Evolutionary conservation across 169 alveolate genomes (phyloP).

Genomic region (Ichthyophthirius multifiliis): DNA sequence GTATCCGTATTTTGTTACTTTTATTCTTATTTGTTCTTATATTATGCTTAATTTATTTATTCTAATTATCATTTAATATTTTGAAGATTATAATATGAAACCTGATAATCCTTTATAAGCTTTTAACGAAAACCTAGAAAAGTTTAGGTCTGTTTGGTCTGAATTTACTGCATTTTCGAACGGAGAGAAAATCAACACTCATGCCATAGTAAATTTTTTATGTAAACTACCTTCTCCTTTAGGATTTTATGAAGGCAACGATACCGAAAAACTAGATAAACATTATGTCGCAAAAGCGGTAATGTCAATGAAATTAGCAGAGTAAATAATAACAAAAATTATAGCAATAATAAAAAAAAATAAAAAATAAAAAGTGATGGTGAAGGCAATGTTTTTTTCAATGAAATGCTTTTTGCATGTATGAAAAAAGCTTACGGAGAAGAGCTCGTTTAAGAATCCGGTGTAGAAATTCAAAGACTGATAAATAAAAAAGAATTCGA

Average conservation of each 20-base stretch:
- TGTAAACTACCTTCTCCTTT: background rate
- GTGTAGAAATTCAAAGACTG: background rate
- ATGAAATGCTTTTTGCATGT: constrained; percentile 4
- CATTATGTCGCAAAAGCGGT: background rate
- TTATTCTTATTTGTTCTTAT: constrained; percentile 39
- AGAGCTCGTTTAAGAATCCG: background rate
- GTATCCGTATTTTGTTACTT: constrained; percentile 29
- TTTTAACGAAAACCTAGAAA: constrained; percentile 58
- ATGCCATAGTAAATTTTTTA: background rate
- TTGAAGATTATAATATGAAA: constrained; percentile 71
- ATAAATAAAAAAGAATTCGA: background rate
- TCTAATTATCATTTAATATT: constrained; percentile 74
- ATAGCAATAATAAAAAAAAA: too few relatives aligned
- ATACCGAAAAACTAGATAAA: background rate
- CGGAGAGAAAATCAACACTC: constrained; percentile 31
- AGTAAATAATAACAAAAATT: too few relatives aligned
- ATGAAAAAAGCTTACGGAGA: constrained; percentile 8
- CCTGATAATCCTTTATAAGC: constrained; percentile 58
- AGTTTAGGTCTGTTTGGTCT: constrained; percentile 69
- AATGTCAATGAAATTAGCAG: background rate
- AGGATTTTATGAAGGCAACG: background rate
- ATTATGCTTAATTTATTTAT: constrained; percentile 78
- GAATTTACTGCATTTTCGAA: constrained; percentile 49
- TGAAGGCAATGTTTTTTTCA: background rate
- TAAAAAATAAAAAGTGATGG: background rate